Base-by-base conservation (phyloP, 148 eudicot species). In the Vaccinium myrtillus region DNA sequence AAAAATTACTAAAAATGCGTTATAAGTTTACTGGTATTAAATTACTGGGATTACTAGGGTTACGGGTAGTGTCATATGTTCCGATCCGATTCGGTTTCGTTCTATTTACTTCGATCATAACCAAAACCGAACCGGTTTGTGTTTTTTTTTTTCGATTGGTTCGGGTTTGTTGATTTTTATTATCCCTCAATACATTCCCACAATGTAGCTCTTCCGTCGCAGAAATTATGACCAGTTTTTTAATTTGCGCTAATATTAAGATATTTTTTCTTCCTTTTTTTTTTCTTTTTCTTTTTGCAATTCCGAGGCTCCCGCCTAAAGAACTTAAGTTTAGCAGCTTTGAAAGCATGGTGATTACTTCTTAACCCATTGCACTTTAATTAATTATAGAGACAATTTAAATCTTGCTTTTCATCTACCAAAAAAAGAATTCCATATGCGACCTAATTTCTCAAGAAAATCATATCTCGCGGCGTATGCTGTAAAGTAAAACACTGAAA, bases 301-400 rank as follows among this genome's bases (percentile, higher is more conserved):
- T 39, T 39, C 50, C 48, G 50, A 74, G 77, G n/a, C 48, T 32
- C n/a, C 49, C 77, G 77, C 77, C 48, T 14, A 32, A 74, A 74
- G 50, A 73, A 74, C 11, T 46, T 75, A 2, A 46, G 53, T 75
- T 75, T 32, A 32, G 78, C 78, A 75, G 54, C 78, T 75, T 75
- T 75, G 78, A 75, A 75, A 75, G 78, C 53, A 75, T 75, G 78
- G 53, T 16, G 78, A 75, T 43, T 75, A 75, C 78, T 43, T 75
- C 14, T 43, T 15, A 46, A 43, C 23, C 50, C 27, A 9, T 75
- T 19, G 23, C 54, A 19, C 78, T 75, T 75, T 75, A 75, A 46
- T 75, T 75, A 75, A 14, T 19, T 16, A 43, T 73, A 43, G 5
- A 30, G 18, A 70, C 43, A 30, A 30, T n/a, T n/a, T 18, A 8